phyloP scores from a whole-genome alignment of 768 basidiomycete species.

The Sarcodon sp. region DNA sequence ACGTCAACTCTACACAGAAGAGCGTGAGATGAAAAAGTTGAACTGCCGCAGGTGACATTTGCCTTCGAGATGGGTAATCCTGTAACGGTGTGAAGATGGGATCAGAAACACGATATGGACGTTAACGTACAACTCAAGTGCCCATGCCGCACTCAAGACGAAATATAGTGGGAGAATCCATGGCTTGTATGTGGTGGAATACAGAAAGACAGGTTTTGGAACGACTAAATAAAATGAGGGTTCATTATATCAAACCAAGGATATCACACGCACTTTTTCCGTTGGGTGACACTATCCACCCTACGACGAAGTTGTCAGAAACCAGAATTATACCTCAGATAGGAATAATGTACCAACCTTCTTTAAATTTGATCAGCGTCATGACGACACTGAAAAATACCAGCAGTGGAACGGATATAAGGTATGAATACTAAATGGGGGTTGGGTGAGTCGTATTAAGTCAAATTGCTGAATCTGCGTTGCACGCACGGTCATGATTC shows the following conservation, averaged over 20 bases:
- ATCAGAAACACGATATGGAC: not conserved
- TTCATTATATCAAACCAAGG: not conserved
- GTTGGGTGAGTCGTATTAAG: not conserved
- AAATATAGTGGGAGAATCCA: slow-evolving; percentile 65
- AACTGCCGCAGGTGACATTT: slow-evolving; percentile 3
- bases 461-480: not conserved
- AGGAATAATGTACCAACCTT: slow-evolving; percentile 35
- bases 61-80: slow-evolving; percentile 79
- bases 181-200: slow-evolving; percentile 27
- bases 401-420: slow-evolving; percentile 55
- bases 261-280: slow-evolving; percentile 14
- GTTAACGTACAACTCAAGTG: slow-evolving; percentile 55
- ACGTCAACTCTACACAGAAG: slow-evolving; percentile 43
- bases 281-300: slow-evolving; percentile 23
- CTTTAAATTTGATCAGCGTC: slow-evolving; percentile 55
- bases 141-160: slow-evolving; percentile 62
- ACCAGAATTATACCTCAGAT: slow-evolving; percentile 1
- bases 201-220: slow-evolving; percentile 42
- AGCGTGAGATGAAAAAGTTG: not conserved
- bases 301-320: slow-evolving; percentile 12
- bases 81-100: slow-evolving; percentile 13
- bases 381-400: slow-evolving; percentile 51
- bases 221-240: slow-evolving; percentile 15
- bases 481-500: slow-evolving; percentile 78
- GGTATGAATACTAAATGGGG: slow-evolving; percentile 51